These are phyloP conservation scores for Populus tremula DNA, from an alignment of 345 rosid genomes.

Conservation along the genomic window DNA sequence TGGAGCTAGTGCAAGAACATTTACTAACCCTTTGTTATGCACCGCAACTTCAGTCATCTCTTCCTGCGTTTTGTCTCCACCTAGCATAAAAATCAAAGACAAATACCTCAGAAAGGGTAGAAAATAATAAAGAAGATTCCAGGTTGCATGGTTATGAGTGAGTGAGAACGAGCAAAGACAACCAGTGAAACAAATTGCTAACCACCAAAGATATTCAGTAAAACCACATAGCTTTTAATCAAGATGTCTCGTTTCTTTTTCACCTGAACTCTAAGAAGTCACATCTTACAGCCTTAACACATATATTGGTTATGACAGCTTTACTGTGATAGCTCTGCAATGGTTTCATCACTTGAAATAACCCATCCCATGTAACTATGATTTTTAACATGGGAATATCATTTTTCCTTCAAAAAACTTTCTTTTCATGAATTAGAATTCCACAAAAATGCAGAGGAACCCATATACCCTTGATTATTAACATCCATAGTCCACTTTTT, in stretches of 20 bases:
- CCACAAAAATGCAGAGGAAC: neutral
- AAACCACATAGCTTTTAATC: neutral
- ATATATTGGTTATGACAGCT: neutral
- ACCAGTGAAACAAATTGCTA: neutral
- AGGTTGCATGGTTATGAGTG: neutral
- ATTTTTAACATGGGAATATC: neutral
- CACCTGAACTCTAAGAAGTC: neutral
- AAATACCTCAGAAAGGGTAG: neutral
- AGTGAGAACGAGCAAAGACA: neutral
- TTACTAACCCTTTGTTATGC: conserved; percentile 24
- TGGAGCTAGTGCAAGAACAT: conserved; percentile 27
- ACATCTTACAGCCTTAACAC: neutral
- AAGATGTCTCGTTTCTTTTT: neutral
- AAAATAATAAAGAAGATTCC: neutral
- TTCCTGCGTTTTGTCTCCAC: conserved; percentile 71
- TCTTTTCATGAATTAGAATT: neutral
- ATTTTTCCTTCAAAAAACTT: neutral
- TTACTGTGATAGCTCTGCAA: neutral
- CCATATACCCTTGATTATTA: neutral
- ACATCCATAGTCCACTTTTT: neutral
- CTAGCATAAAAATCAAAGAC: conserved; percentile 27
- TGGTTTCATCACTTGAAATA: neutral
- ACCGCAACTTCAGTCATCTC: conserved; percentile 35
- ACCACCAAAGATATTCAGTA: neutral
- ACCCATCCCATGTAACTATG: neutral